Base-by-base conservation (phyloP, 2,329 filamentous ascomycete species). In the Trichoderma sp. region DNA sequence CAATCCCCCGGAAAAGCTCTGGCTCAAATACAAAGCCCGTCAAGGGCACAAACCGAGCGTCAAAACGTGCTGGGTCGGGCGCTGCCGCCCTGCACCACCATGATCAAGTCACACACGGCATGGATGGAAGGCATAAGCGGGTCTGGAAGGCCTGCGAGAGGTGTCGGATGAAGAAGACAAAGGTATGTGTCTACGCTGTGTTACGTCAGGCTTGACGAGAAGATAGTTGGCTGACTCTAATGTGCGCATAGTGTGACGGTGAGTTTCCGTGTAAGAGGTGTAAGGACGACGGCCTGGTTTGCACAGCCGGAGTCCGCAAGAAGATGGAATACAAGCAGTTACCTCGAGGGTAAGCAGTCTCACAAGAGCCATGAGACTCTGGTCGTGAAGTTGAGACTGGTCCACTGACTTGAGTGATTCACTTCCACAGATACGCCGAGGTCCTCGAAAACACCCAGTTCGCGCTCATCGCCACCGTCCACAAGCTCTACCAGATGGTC, bases 281-380 rank as follows among this genome's bases (percentile, higher is more conserved):
- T 74, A 88, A 87, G 75, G 85, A 88, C 69, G 86, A 89, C 67
- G 85, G 85, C 17, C 78, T 88, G 7, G 84, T 88, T 21, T 88
- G 86, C 75, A 88, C 84, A 7, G 85, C 85, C 17, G 86, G 86
- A 7, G 83, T 85, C 15, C 79, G 86, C 67, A 88, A 88, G 72
- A 88, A 88, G 83, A 85, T 85, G n/a, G 86, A 88, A 71, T 88
- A 86, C 74, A 89, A 89, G 78, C 85, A 88, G 75, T 74, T 88
- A 54, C 86, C 86, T 12, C 78, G 83, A 78, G 86, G 86, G 81
- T 88, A 80, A 66, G 82, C 66, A 81, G 73, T 17, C 4, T 3
- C 6, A 3, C 5, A 34, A 52, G 7, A 14, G 7, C 5, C 4
- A 45, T 10, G 26, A 17, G 45, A 7, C 19, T 7, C n/a, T 54